Percentiles rank a stretch among this genome's conserved stretches.
Evolutionary conservation across 805 yeast genomes (phyloP).

Genomic region (Candida stauntonica): DNA sequence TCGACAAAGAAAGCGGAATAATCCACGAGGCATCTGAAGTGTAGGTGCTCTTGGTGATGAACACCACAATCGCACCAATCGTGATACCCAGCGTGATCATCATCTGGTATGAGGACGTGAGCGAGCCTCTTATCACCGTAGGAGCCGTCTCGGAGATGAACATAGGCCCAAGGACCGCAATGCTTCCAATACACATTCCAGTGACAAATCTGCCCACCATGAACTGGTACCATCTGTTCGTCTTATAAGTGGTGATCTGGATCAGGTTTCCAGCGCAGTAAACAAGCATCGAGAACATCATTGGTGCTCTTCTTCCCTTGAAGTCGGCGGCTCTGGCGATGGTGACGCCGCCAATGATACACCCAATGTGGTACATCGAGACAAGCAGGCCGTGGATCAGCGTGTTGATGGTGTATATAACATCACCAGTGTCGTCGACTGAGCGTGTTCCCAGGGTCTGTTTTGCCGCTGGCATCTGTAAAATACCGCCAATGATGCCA

Average conservation of each 20-base stretch:
- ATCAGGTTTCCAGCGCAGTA: conserved; percentile 57
- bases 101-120: conserved; percentile 61
- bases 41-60: conserved; percentile 40
- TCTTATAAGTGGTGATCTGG: conserved; percentile 46
- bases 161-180: conserved; percentile 70
- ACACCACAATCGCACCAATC: conserved; percentile 60
- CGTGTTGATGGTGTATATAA: conserved; percentile 24
- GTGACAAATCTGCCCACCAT: conserved; percentile 61
- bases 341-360: conserved; percentile 64
- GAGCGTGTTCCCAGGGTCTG: not conserved
- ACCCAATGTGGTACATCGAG: conserved; percentile 60
- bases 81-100: conserved; percentile 63
- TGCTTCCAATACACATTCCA: conserved; percentile 72
- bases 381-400: conserved; percentile 41
- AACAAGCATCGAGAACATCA: conserved; percentile 48
- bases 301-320: conserved; percentile 57
- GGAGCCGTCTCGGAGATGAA: conserved; percentile 68
- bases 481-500: conserved; percentile 71
- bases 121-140: conserved; percentile 58
- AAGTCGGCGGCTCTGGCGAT: conserved; percentile 56
- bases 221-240: conserved; percentile 54
- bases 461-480: conserved; percentile 53
- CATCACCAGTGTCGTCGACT: conserved; percentile 41
- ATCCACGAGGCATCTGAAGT: conserved; percentile 56
- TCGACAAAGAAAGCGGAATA: conserved; percentile 55